Base-by-base conservation (phyloP, 2,329 filamentous ascomycete genomes). In the Endocalyx cinctus region DNA sequence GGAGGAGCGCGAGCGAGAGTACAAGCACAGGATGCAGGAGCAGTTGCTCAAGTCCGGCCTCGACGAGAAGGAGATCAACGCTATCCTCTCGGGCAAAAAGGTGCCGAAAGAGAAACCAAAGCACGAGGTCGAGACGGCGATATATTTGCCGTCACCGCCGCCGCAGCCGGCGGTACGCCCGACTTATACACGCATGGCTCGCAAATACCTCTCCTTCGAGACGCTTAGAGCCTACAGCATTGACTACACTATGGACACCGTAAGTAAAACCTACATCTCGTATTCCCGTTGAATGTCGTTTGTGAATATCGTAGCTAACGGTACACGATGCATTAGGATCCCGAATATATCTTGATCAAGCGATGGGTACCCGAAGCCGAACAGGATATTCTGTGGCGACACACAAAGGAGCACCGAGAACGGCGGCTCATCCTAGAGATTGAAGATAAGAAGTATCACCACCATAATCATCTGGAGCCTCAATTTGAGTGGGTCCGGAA, bases 281-380 rank as follows among this genome's bases (percentile, higher is more conserved):
- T 25, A 19, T 7, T n/a, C n/a, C n/a, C n/a, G n/a, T n/a, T n/a
- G n/a, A n/a, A n/a, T 23, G 20, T n/a, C 8, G 20, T n/a, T 23
- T 23, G 20, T 23, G 8, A n/a, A 23, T n/a, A 8, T 23, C n/a
- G 20, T n/a, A 8, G 20, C 20, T 23, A n/a, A 23, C 8, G 8
- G 8, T 8, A 23, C 20, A 23, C 20, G 20, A 23, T 8, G 20
- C 17, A 23, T 26, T 45, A 79, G 69, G 80, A 88, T 49, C 71
- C 76, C 13, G 77, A 83, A 29, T 88, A 77, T 47, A 66, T 88
- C 35, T 59, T 89, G 38, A 83, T 88, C 61, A 84, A 83, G 59
- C 70, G 78, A 35, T 85, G 77, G 77, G 77, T 88, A 32, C 74
- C 77, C 4, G 79, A 87, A 46, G 73, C 75, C 41, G 75, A 87